Base-by-base conservation (phyloP, 108 stramenopile species). In the Nannochloropsis gaditana region DNA sequence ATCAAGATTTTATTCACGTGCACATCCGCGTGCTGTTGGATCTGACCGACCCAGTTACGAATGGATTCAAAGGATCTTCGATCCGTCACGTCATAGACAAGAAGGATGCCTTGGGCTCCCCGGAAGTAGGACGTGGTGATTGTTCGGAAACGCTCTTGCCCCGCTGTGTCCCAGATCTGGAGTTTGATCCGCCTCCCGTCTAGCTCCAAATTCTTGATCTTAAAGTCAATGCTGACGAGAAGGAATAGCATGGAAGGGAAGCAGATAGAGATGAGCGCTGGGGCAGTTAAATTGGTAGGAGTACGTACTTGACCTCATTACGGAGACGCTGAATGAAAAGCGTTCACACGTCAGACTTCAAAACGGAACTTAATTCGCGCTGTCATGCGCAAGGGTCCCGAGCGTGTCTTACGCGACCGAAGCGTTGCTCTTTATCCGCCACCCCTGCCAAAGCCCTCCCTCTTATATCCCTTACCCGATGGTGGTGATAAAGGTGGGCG, bases 71-170 rank as follows among this genome's bases (percentile, higher is more conserved):
- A 99, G 45, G 96, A 95, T 81, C 95, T 92, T 81, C 97, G 94
- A 91, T 99, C 97, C 45, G 99, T 97, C 3, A 99, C 97, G 90
- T 99, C 99, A 91, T 99, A 99, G 83, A 98, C 97, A 11, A 99
- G 93, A 83, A 99, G 90, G 50, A 99, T 97, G 44, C 99, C 98
- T 90, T 99, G 97, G 9, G 87, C 90, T 11, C 90, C 92, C 21
- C 91, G 86, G 80, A 93, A 93, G 86, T 93, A 93, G 80, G 91
- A 92, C 31, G 90, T 91, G 1, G 93, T 93, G 80, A 93, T 93
- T 47, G 93, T 93, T 41, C 92, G 89, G 83, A 93, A 93, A 10
- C 92, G 87, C 81, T 88, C 89, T 43, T 89, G 87, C 80, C 93
- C 93, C 2, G 93, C 93, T 5, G 93, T 93, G 85, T 93, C 93